These are phyloP conservation scores for Ocimum tenuiflorum DNA, from an alignment of 257 asterid species.

Conservation along the genomic window DNA sequence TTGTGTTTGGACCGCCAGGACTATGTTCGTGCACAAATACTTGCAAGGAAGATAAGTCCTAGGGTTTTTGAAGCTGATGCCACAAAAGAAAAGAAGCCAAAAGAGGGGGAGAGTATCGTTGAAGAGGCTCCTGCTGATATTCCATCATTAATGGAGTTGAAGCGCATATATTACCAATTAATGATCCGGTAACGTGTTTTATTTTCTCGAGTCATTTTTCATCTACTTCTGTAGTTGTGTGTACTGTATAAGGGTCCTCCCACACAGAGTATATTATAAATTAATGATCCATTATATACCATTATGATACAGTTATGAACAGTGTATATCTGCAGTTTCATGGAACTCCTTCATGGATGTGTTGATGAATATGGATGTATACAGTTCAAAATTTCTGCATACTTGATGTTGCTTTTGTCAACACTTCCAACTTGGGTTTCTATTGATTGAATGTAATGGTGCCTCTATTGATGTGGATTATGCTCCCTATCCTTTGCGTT, in stretches of 20 bases:
- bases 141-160: constrained; percentile 80
- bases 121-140: constrained; percentile 94
- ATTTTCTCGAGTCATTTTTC: neutral
- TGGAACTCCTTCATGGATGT: neutral
- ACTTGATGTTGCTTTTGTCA: neutral
- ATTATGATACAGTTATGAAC: neutral
- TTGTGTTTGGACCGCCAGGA: constrained; percentile 89
- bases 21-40: constrained; percentile 94
- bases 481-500: neutral
- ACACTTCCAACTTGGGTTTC: neutral
- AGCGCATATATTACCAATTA: constrained; percentile 81
- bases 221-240: neutral
- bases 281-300: neutral
- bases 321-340: neutral
- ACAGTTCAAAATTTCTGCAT: neutral
- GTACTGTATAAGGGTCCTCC: constrained; percentile 7
- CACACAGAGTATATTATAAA: neutral
- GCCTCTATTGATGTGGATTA: neutral
- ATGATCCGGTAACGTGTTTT: constrained; percentile 61
- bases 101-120: constrained; percentile 77
- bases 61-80: constrained; percentile 89
- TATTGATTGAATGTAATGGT: neutral
- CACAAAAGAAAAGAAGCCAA: constrained; percentile 74
- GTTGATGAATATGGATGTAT: neutral
- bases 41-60: constrained; percentile 89